Evolutionary conservation across 1,139 yeast genomes (phyloP).

Genomic region (Eremothecium coryli): DNA sequence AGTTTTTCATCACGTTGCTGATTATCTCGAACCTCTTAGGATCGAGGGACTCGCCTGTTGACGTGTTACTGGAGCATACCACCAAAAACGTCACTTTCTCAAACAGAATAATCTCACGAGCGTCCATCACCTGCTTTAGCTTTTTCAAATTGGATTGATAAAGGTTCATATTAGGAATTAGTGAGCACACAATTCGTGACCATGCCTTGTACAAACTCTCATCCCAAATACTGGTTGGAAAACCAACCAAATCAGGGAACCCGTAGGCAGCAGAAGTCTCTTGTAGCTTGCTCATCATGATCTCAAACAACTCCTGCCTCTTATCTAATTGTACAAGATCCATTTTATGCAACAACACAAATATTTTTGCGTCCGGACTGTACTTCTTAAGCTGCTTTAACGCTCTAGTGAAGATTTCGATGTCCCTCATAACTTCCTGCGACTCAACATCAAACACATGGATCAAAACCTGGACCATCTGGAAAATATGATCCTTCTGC

Average conservation of each 20-base stretch:
- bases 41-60: constrained; percentile 36
- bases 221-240: constrained; percentile 97
- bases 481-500: constrained; percentile 84
- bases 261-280: constrained; percentile 72
- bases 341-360: constrained; percentile 90
- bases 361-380: constrained; percentile 86
- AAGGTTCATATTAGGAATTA: constrained; percentile 81
- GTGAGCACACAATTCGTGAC: constrained; percentile 91
- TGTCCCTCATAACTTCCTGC: constrained; percentile 84
- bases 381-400: constrained; percentile 72
- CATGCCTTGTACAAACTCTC: constrained; percentile 93
- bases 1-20: constrained; percentile 86
- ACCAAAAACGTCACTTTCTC: constrained; percentile 92
- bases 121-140: constrained; percentile 68
- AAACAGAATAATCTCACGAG: constrained; percentile 83
- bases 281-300: constrained; percentile 76
- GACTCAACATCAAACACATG: constrained; percentile 96
- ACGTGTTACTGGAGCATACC: constrained; percentile 60
- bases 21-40: constrained; percentile 93
- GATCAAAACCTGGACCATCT: constrained; percentile 93
- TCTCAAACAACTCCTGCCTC: constrained; percentile 69
- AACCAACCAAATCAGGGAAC: constrained; percentile 66
- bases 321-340: constrained; percentile 86
- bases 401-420: constrained; percentile 81
- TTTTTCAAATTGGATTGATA: constrained; percentile 70